Base-by-base conservation (phyloP, 306 rosid genomes). In the Vachellia pachyceras region DNA sequence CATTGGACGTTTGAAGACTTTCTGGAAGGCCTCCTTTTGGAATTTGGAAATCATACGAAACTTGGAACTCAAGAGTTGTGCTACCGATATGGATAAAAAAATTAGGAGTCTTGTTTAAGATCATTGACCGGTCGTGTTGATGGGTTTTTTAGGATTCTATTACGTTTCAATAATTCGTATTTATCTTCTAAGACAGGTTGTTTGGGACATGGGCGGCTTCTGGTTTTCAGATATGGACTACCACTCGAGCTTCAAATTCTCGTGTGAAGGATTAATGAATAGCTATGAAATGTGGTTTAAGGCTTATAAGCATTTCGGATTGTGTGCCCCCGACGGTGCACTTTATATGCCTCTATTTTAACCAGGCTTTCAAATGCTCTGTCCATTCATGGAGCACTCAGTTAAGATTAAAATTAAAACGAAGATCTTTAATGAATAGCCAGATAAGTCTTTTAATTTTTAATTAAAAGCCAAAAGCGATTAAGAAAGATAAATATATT, bases 41-140 rank as follows among this genome's bases (percentile, higher is more conserved):
- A 70, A 7, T 64, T 22, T 75, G 73, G 67, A 70, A 49, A 40
- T 67, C 10, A 74, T 13, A 58, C 41, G 37, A 29, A 70, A 63
- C 22, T 80, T 37, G 79, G 45, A 29, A 75, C 67, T 74, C 5
- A 10, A 69, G 81, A 71, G n/a, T n/a, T 18, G 69, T 75, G 35
- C 44, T n/a, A n/a, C n/a, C n/a, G n/a, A n/a, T n/a, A n/a, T n/a
- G 52, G 73, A 37, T 64, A 35, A 36, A 42, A 52, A 42, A 47
- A 61, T 49, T 69, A 22, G 37, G 20, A 22, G 44, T 44, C 54
- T 42, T 69, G 0, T 40, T 12, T 44, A 6, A 5, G 39, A 69
- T 69, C 10, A n/a, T n/a, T n/a, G 36, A 5, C 29, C 0, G 10
- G 13, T 9, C 73, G 22, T n/a, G 44, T 1, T 1, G 15, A 6